phyloP scores from a whole-genome alignment of 1,284 basidiomycete species.

The Tranzscheliella williamsii region DNA sequence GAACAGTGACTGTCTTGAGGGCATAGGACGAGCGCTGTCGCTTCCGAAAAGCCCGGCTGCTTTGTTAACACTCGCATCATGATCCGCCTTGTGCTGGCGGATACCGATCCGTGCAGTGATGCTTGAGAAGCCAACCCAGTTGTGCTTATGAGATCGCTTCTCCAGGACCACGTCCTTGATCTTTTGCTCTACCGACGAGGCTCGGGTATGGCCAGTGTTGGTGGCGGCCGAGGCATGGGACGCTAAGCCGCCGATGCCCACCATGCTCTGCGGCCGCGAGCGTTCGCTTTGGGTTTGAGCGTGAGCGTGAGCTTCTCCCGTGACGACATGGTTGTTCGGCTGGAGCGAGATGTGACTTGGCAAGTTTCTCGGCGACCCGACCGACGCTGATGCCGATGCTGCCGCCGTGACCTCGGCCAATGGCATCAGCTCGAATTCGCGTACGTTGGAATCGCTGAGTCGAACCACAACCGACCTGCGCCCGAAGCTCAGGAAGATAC shows the following conservation, averaged over 20 bases:
- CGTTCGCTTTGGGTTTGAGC: conserved; percentile 3
- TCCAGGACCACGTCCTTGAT: conserved; percentile 18
- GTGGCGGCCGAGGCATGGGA: conserved; percentile 1
- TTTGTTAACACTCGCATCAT: no score
- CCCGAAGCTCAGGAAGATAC: conserved; percentile 46
- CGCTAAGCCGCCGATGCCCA: neutral
- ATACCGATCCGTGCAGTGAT: conserved; percentile 29
- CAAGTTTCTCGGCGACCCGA: no score
- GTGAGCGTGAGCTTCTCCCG: neutral
- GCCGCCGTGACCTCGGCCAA: conserved; percentile 15
- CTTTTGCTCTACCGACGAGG: conserved; percentile 20
- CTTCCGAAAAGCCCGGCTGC: no score
- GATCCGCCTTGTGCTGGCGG: conserved; percentile 11
- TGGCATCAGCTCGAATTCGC: conserved; percentile 42
- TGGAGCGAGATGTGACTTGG: conserved; percentile 13
- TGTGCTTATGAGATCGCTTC: conserved; percentile 24
- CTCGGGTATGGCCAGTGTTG: conserved; percentile 8
- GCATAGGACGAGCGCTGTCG: neutral
- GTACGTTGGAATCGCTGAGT: conserved; percentile 40
- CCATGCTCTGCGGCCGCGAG: conserved; percentile 8
- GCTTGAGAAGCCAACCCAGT: conserved; percentile 35
- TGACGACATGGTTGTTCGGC: neutral
- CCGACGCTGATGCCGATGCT: neutral
- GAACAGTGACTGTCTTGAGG: conserved; percentile 5
- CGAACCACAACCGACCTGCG: conserved; percentile 41